Percentiles rank a stretch among this genome's conserved stretches.
Conservation (phyloP, 2,329 filamentous ascomycete species). For the Xylaria sp. region DNA sequence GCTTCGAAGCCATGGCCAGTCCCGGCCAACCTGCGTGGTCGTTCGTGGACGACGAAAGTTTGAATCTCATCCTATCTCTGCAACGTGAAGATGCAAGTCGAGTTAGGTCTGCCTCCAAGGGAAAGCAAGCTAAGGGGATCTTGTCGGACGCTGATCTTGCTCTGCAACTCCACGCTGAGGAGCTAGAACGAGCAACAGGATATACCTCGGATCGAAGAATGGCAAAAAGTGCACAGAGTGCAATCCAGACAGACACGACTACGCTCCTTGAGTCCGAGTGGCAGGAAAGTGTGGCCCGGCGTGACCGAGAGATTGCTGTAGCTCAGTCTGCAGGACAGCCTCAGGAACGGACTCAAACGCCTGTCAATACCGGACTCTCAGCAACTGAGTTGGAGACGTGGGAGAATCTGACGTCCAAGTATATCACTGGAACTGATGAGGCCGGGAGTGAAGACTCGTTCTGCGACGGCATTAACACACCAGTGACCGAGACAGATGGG, state of each 20-base stretch:
- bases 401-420: conserved; percentile 34
- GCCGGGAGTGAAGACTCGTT: background rate
- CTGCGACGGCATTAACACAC: background rate
- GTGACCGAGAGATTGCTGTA: conserved; percentile 31
- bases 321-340: conserved; percentile 11
- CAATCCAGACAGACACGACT: conserved; percentile 37
- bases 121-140: conserved; percentile 37
- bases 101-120: conserved; percentile 29
- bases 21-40: conserved; percentile 16
- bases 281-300: conserved; percentile 30
- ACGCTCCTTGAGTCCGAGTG: conserved; percentile 29
- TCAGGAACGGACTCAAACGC: background rate
- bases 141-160: conserved; percentile 39
- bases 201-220: conserved; percentile 39
- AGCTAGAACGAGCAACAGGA: conserved; percentile 29
- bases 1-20: conserved; percentile 7
- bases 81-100: conserved; percentile 16
- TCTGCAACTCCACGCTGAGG: conserved; percentile 36
- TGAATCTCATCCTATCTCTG: conserved; percentile 24
- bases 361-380: background rate
- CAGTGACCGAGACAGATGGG: background rate
- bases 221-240: conserved; percentile 40
- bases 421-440: conserved; percentile 27
- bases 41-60: conserved; percentile 24
- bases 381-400: conserved; percentile 26